Conservation (phyloP, 2,329 filamentous ascomycete species). For the Aureobasidium sp. region DNA sequence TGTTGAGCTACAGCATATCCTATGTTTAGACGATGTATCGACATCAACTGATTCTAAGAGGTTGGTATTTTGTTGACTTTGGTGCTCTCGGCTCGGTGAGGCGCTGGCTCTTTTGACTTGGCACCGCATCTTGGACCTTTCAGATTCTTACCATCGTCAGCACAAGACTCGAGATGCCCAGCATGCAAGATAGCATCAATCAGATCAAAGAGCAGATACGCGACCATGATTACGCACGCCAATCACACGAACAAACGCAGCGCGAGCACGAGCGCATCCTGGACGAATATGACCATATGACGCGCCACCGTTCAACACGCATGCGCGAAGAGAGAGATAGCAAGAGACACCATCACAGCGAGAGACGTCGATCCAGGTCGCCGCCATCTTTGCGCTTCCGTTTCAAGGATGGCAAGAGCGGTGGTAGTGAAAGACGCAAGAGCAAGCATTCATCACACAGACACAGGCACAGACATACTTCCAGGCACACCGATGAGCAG, state of each 20-base stretch:
- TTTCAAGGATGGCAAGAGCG: conserved; percentile 8
- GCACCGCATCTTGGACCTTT: neutral
- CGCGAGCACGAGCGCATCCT: conserved; percentile 13
- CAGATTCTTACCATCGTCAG: neutral
- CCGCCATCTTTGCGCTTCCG: conserved; percentile 8
- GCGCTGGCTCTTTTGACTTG: neutral
- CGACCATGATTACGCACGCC: neutral
- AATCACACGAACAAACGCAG: conserved; percentile 1
- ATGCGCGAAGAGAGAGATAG: conserved; percentile 3
- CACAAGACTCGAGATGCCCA: neutral
- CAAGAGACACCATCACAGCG: neutral
- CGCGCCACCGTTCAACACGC: conserved; percentile 11
- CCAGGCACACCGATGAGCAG: neutral
- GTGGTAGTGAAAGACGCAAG: neutral
- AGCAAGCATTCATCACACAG: neutral
- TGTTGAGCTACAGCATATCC: too few relatives aligned
- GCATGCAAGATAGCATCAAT: conserved; percentile 10
- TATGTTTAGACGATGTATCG: too few relatives aligned
- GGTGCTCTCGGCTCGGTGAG: neutral
- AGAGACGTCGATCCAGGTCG: neutral
- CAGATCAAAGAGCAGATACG: neutral
- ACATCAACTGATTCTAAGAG: too few relatives aligned
- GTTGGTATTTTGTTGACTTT: neutral
- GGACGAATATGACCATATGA: conserved; percentile 11
- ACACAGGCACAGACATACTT: neutral